Evolutionary conservation across 805 yeast genomes (phyloP).

Genomic region (Debaryomyces prosopidis): DNA sequence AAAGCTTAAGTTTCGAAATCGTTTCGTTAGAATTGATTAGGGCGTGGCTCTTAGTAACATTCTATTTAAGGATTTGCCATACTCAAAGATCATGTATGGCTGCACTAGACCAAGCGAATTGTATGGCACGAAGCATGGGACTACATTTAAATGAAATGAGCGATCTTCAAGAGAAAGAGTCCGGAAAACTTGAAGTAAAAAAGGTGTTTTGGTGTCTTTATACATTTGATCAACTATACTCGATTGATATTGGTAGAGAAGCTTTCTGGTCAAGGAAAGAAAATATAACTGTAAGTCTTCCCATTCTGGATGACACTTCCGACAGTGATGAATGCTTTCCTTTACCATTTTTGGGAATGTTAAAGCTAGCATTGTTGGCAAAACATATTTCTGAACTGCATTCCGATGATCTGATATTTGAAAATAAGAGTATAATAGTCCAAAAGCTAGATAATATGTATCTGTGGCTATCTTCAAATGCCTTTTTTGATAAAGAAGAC

Average conservation of each 20-base stretch:
- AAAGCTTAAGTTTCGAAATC: background rate
- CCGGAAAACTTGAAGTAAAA: background rate
- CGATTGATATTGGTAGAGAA: background rate
- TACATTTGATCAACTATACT: constrained; percentile 1
- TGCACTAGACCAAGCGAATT: background rate
- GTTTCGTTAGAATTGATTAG: background rate
- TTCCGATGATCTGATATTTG: background rate
- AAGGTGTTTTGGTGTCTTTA: background rate
- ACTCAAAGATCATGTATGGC: background rate
- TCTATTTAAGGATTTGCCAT: background rate
- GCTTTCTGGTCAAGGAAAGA: background rate
- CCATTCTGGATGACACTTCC: background rate
- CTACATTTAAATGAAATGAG: background rate
- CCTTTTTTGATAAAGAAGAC: background rate
- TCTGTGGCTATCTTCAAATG: too few relatives aligned
- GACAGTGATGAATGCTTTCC: background rate
- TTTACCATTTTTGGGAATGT: background rate
- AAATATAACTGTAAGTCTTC: background rate
- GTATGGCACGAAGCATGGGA: background rate
- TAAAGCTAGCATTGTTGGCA: background rate
- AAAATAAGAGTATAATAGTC: background rate
- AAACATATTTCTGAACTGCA: background rate
- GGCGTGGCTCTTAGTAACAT: background rate
- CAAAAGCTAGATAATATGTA: too few relatives aligned
- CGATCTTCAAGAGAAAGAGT: too few relatives aligned